Base-by-base conservation (phyloP, 1,139 yeast species). In the Candida tropicalis region DNA sequence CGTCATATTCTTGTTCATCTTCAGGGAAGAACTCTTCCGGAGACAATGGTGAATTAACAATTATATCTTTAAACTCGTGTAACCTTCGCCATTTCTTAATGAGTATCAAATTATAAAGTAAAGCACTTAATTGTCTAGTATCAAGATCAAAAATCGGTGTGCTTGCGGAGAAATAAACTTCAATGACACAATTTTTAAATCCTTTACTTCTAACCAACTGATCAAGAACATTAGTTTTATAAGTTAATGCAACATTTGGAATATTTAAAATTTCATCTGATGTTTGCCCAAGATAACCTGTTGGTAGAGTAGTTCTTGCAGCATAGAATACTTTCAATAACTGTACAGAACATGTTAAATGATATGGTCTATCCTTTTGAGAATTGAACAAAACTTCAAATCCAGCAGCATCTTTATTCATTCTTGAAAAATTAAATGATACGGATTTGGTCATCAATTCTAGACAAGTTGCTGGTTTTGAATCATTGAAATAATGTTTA, bases 321-420 rank as follows among this genome's bases (percentile, higher is more conserved):
- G 59, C 51, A 44, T 62, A 66, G 40, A 66, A 63, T 23, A 75
- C 58, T 29, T 70, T 59, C 6, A 74, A 57, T 11, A 75, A 45
- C 50, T 73, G 81, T 0, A 77, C 53, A 0, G 83, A 70, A 2
- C 68, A 46, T 12, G 81, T 68, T 31, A 73, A 51, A 46, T 80
- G 81, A 36, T 79, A 59, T 1, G 90, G 90, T 12, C 59, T 60
- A 49, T 84, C 89, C 2, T 61, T 40, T 5, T 50, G 57, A 9
- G 75, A 68, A 28, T 70, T 67, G 54, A 79, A 84, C 13, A 74
- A 56, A 3, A 82, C 68, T 44, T 82, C 84, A 56, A 72, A 84
- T 0, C 90, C 91, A 1, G 89, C 81, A 9, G 77, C 65, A 34
- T 60, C 62, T 10, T 60, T 52, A 18, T 58, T 51, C 22, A 77